phyloP scores from a whole-genome alignment of 2,329 filamentous ascomycete genomes.

The Blastomyces gilchristii region DNA sequence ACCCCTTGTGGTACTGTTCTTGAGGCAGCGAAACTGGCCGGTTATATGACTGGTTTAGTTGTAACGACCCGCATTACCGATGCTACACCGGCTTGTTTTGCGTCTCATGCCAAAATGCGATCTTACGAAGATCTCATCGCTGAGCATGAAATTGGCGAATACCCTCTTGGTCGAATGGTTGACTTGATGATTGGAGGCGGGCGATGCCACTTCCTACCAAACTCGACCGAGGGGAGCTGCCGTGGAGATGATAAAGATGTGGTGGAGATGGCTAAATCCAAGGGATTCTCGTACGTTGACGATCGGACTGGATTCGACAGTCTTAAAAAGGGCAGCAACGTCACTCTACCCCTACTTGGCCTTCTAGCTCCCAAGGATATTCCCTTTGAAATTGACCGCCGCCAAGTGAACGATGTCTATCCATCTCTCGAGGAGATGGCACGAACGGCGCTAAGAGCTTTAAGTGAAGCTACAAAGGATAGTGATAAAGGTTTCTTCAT shows the following conservation, averaged over 20 bases:
- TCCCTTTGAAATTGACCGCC: slow-evolving; percentile 86
- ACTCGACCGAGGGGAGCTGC: slow-evolving; percentile 70
- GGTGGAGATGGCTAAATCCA: slow-evolving; percentile 58
- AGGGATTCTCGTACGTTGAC: slow-evolving; percentile 71
- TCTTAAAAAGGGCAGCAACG: slow-evolving; percentile 55
- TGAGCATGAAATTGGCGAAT: slow-evolving; percentile 79
- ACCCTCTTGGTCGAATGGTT: slow-evolving; percentile 74
- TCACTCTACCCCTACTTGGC: slow-evolving; percentile 71
- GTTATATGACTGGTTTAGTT: slow-evolving; percentile 86
- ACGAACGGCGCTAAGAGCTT: slow-evolving; percentile 63
- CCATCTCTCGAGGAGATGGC: slow-evolving; percentile 91
- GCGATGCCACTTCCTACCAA: slow-evolving; percentile 84
- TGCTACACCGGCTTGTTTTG: slow-evolving; percentile 92
- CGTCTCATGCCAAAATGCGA: slow-evolving; percentile 70
- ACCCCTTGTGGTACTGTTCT: slow-evolving; percentile 84
- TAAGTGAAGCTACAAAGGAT: slow-evolving; percentile 70
- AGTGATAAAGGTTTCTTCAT: slow-evolving; percentile 93
- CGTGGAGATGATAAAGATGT: slow-evolving; percentile 69
- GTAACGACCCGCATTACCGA: slow-evolving; percentile 93
- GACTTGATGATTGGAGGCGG: slow-evolving; percentile 91
- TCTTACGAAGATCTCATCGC: slow-evolving; percentile 83
- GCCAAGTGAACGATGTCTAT: slow-evolving; percentile 65
- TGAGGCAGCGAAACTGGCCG: slow-evolving; percentile 84
- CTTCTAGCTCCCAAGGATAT: slow-evolving; percentile 76
- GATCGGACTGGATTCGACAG: slow-evolving; percentile 65